Percentiles rank a stretch among this genome's conserved stretches.
Conservation (phyloP, 306 rosid genomes). For the Acacia melanoxylon region DNA sequence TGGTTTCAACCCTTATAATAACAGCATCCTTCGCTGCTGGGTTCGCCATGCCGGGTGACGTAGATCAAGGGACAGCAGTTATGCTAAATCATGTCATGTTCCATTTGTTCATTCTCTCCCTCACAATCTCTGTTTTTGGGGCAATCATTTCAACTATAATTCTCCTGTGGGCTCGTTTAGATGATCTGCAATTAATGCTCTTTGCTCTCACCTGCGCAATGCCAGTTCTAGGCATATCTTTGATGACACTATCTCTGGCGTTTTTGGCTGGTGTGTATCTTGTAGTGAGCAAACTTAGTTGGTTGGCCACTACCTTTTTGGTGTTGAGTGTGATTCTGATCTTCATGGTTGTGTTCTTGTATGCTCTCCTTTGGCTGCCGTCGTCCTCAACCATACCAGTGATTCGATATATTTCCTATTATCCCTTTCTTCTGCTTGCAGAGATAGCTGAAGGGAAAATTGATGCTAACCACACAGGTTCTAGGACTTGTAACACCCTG, state of each 20-base stretch:
- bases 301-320: constrained; percentile 29
- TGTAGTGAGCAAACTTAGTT: constrained; percentile 18
- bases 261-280: constrained; percentile 43
- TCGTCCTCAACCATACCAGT: not conserved
- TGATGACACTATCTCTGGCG: constrained; percentile 32
- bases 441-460: not conserved
- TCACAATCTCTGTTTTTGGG: constrained; percentile 37
- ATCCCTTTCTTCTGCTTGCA: constrained; percentile 5
- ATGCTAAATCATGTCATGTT: constrained; percentile 15
- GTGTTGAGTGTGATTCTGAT: not conserved
- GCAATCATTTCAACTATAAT: constrained; percentile 26
- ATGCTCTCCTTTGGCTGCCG: constrained; percentile 8
- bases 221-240: constrained; percentile 38
- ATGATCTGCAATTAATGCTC: not conserved
- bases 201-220: not conserved
- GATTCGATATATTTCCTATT: constrained; percentile 18
- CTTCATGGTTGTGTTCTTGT: not conserved
- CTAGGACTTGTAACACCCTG: not conserved
- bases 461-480: not conserved
- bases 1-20: constrained; percentile 35
- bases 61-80: constrained; percentile 7
- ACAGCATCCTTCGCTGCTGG: constrained; percentile 40
- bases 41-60: constrained; percentile 30
- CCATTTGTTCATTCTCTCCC: constrained; percentile 23
- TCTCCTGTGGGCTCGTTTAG: constrained; percentile 38